Evolutionary conservation across 139 green algal genomes (phyloP).

Genomic region (Penium margaritaceum): DNA sequence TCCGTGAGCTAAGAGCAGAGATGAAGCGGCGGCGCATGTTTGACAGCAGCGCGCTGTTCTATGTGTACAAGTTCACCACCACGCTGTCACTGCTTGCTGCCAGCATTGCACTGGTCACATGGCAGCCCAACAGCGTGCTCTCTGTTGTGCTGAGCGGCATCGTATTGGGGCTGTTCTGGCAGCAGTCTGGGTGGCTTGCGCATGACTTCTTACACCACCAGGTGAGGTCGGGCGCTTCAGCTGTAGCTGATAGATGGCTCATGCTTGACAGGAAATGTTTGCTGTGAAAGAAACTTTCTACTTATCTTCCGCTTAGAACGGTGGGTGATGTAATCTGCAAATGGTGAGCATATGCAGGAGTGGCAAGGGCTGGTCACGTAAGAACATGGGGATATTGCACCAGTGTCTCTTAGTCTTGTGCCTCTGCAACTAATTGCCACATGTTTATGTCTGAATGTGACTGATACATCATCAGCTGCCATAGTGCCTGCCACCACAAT

Average conservation of each 20-base stretch:
- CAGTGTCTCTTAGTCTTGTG: background rate
- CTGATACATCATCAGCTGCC: too few species aligned
- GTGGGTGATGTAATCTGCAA: background rate
- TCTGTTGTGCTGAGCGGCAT: constrained; percentile 42
- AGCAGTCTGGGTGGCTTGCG: constrained; percentile 68
- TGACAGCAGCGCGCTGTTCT: constrained; percentile 53
- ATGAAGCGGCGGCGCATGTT: constrained; percentile 53
- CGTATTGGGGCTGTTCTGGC: constrained; percentile 60
- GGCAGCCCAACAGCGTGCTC: constrained; percentile 1
- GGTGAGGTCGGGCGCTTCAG: too few species aligned
- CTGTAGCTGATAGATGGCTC: too few species aligned
- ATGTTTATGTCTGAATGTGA: too few species aligned
- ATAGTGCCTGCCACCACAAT: too few species aligned
- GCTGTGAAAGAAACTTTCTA: too few species aligned
- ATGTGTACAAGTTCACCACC: constrained; percentile 51
- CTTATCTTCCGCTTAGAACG: background rate
- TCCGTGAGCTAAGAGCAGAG: constrained; percentile 50
- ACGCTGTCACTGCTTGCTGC: constrained; percentile 39
- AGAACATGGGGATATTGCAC: background rate
- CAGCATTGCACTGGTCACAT: constrained; percentile 23
- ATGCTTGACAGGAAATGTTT: too few species aligned
- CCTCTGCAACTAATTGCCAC: too few species aligned
- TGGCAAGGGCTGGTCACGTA: background rate
- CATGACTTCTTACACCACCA: constrained; percentile 68
- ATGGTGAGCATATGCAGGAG: background rate